Evolutionary conservation across 352 stramenopile species (phyloP).

Genomic region (Globisporangium takayamanum): DNA sequence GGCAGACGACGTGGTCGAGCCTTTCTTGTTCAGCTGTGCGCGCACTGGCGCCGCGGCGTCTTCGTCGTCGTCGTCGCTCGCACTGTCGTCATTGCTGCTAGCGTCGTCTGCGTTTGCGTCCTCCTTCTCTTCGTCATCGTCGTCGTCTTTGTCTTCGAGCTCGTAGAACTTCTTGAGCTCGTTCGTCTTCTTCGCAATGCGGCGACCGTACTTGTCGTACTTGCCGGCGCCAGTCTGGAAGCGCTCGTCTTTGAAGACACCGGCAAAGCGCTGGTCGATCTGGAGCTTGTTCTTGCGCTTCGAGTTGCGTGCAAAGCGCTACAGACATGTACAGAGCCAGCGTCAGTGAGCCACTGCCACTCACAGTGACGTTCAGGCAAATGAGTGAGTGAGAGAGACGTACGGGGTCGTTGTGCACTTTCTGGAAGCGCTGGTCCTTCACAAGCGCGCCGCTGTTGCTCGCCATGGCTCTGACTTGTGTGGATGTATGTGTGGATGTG

Average conservation of each 20-base stretch:
- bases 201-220: slow-evolving; percentile 85
- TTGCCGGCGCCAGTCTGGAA: slow-evolving; percentile 81
- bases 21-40: slow-evolving; percentile 7
- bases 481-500: slow-evolving; percentile 3
- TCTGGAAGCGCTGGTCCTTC: slow-evolving; percentile 74
- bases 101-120: slow-evolving; percentile 21
- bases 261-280: slow-evolving; percentile 74
- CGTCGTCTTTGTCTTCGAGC: slow-evolving; percentile 50
- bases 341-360: not conserved
- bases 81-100: slow-evolving; percentile 25
- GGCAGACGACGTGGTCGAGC: slow-evolving; percentile 7
- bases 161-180: slow-evolving; percentile 80
- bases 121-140: slow-evolving; percentile 15
- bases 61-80: slow-evolving; percentile 16
- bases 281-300: slow-evolving; percentile 82
- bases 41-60: not conserved
- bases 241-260: slow-evolving; percentile 61
- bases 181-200: slow-evolving; percentile 72
- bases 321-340: too few species aligned
- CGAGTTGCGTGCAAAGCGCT: slow-evolving; percentile 72
- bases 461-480: slow-evolving; percentile 19
- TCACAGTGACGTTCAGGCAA: not conserved
- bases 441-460: slow-evolving; percentile 29
- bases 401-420: slow-evolving; percentile 83
- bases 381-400: slow-evolving; percentile 1